phyloP scores from a whole-genome alignment of 1,139 yeast species.

The Tardiomyces depauwii region DNA sequence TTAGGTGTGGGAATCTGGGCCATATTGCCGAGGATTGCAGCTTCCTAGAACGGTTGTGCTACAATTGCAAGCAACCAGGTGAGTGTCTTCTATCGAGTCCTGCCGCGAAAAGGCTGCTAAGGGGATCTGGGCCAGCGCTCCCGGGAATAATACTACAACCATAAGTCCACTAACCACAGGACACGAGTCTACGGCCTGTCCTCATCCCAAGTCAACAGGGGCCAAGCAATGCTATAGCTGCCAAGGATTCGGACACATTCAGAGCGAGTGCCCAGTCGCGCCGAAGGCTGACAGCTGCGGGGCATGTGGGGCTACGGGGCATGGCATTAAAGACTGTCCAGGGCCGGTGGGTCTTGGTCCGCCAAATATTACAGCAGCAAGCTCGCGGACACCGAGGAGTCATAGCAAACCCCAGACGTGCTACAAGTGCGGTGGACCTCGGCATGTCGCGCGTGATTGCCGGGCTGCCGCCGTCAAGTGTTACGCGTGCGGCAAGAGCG shows the following conservation, averaged over 20 bases:
- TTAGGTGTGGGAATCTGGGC: constrained; percentile 85
- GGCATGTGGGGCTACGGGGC: constrained; percentile 66
- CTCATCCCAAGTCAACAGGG: constrained; percentile 73
- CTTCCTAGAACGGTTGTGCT: constrained; percentile 75
- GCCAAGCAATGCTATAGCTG: constrained; percentile 81
- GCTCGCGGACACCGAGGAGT: constrained; percentile 28
- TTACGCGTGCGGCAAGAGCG: constrained; percentile 78
- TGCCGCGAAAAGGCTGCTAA: neutral
- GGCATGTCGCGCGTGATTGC: constrained; percentile 88
- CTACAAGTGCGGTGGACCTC: constrained; percentile 89
- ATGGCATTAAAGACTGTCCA: constrained; percentile 61
- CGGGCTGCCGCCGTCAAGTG: constrained; percentile 69
- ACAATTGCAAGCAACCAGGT: constrained; percentile 69
- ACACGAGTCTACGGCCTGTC: constrained; percentile 79
- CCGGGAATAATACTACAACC: too few relatives aligned
- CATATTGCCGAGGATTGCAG: constrained; percentile 84
- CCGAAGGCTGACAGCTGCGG: constrained; percentile 14
- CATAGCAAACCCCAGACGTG: constrained; percentile 45
- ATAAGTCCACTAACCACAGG: constrained; percentile 31
- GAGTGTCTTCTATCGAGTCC: too few relatives aligned
- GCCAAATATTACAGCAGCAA: constrained; percentile 58
- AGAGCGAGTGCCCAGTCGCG: constrained; percentile 45
- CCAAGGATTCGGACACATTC: constrained; percentile 61
- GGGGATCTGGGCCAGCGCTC: too few relatives aligned
- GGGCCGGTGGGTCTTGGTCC: constrained; percentile 18